Evolutionary conservation across 345 rosid species (phyloP), one percentile per base, ranked within the genome.

Genomic region (Populus deltoides): DNA sequence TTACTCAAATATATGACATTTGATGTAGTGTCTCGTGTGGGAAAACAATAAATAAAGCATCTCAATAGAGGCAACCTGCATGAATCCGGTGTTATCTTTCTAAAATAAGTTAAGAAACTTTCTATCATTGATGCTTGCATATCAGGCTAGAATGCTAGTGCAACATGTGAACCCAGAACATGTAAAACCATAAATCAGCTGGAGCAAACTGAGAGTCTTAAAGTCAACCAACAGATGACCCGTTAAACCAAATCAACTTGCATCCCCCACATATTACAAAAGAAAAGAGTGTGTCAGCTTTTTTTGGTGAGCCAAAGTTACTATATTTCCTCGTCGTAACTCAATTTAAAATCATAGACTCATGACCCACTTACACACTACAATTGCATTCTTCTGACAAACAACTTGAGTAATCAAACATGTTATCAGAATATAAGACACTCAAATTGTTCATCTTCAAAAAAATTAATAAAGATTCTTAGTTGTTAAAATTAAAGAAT

Each of bases 371-470:
- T 43, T 71, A 29, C 59, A 49, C 11, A 27, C 24, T 45, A 10
- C 59, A 57, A 25, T 68, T 43, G 47, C 61, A 68, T 49, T 33
- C 75, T 24, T 20, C 43, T 8, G 17, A 25, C 70, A 68, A 27
- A 76, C 24, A 76, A 66, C 63, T 16, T 35, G 72, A 70, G 61
- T 43, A 47, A 36, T 49, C n/a, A 4, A 29, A 38, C 27, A 31
- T 27, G 38, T 17, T 29, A 66, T 22, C 7, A 59, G 24, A 75
- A 68, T 51, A 7, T 24, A 27, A 35, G 17, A 77, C 33, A n/a
- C 75, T 73, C 57, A 75, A 73, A 70, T 76, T 67, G 16, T 53
- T 61, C 36, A 70, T 59, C 65, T 59, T n/a, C 65, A 8, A 59
- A 24, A 59, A 59, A 3, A 59, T 2, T 43, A n/a, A n/a, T 9